Evolutionary conservation across 2,329 filamentous ascomycete genomes (phyloP).

Genomic region (Aspergillus glaucus): DNA sequence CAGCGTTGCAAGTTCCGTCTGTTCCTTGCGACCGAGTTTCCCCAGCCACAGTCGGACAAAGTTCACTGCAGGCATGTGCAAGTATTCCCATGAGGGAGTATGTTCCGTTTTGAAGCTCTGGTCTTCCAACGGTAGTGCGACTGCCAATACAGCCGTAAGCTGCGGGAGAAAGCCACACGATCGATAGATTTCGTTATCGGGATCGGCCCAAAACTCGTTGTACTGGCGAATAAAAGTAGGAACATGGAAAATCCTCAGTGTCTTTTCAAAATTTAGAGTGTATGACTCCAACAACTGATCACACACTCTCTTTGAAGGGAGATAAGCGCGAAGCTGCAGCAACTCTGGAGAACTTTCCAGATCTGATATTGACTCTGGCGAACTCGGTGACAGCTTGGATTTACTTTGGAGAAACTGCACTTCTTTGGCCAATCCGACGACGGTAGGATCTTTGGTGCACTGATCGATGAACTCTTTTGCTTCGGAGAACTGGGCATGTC

Average conservation of each 20-base stretch:
- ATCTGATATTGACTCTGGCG: slow-evolving; percentile 12
- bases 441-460: slow-evolving; percentile 9
- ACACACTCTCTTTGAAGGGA: slow-evolving; percentile 12
- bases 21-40: slow-evolving; percentile 14
- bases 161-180: slow-evolving; percentile 10
- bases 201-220: slow-evolving; percentile 9
- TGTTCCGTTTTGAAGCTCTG: slow-evolving; percentile 1
- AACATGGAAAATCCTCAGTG: slow-evolving; percentile 14
- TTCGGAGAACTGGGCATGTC: slow-evolving; percentile 9
- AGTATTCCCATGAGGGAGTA: slow-evolving; percentile 11
- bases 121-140: slow-evolving; percentile 3
- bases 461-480: slow-evolving; percentile 17
- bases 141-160: slow-evolving; percentile 11
- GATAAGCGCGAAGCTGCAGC: slow-evolving; percentile 4
- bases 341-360: slow-evolving; percentile 11
- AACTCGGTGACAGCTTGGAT: slow-evolving; percentile 4
- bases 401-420: slow-evolving; percentile 20
- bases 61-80: slow-evolving; percentile 7
- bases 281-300: slow-evolving; percentile 13
- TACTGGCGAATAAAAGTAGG: slow-evolving; percentile 14
- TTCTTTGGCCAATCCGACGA: slow-evolving; percentile 16
- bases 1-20: slow-evolving; percentile 13
- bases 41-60: slow-evolving; percentile 11
- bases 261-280: slow-evolving; percentile 14
- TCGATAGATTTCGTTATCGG: slow-evolving; percentile 4